These are phyloP conservation scores for Rhizopogon vulgaris DNA, from an alignment of 768 basidiomycete species.

Conservation along the genomic window DNA sequence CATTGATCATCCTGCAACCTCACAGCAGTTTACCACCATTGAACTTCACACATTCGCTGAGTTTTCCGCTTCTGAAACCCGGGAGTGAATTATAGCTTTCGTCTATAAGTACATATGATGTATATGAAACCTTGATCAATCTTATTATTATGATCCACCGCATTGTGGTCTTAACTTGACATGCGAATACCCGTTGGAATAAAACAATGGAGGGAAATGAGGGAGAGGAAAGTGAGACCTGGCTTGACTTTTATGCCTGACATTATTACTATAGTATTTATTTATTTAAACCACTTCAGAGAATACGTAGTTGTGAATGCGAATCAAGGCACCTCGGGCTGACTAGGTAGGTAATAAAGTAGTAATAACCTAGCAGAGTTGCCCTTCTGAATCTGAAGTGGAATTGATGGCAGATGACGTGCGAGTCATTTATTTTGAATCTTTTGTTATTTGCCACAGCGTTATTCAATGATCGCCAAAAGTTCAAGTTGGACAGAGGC, in stretches of 20 bases:
- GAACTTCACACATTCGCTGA: neutral
- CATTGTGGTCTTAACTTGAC: neutral
- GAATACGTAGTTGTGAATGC: too few relatives aligned
- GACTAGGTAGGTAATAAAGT: too few relatives aligned
- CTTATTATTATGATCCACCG: neutral
- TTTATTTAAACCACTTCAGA: too few relatives aligned
- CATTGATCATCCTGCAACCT: constrained; percentile 6
- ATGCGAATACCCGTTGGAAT: neutral
- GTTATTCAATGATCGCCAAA: neutral
- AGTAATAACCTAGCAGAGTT: too few relatives aligned
- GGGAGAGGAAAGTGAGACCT: too few relatives aligned
- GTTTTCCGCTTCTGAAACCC: too few relatives aligned
- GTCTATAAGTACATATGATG: neutral
- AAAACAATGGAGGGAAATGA: neutral
- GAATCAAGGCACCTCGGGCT: too few relatives aligned
- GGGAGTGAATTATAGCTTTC: neutral
- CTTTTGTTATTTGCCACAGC: neutral
- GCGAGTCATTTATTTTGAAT: neutral
- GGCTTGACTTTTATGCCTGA: too few relatives aligned
- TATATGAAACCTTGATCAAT: neutral
- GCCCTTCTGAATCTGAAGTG: too few relatives aligned
- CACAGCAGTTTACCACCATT: neutral
- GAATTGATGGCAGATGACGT: too few relatives aligned
- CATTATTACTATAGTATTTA: too few relatives aligned
- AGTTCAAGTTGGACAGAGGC: neutral